Evolutionary conservation across 2,329 filamentous ascomycete genomes (phyloP), one percentile per base, ranked within the genome.

Genomic region (Trichoderma sp.): DNA sequence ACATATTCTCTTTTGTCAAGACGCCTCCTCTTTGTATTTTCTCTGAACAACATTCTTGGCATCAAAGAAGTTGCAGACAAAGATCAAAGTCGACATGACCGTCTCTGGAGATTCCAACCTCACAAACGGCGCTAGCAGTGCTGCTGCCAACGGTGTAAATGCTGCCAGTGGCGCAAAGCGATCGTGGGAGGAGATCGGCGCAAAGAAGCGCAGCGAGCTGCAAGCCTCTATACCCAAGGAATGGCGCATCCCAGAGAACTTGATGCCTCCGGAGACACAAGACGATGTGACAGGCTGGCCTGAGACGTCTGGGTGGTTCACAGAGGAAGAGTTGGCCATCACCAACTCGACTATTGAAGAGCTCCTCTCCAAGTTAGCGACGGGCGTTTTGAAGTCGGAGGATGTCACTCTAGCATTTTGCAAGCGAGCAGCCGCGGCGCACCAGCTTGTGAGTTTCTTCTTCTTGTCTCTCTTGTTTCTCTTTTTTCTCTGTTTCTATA

Each of bases 271-370:
- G 1, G 83, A 84, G 0, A 82, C 83, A 39, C 85, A 88, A 75
- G 80, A 85, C 59, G 85, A 91, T 75, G 86, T 92, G 17, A 88
- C 85, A 0, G 75, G 74, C 4, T 91, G 89, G 79, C 88, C 89
- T 76, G 76, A 81, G 65, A 76, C 77, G 0, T 91, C 88, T 1
- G 88, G 88, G 3, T 90, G 89, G 84, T 90, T 92, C 74, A 88
- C 84, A 0, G 32, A 77, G 0, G 73, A 79, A 9, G 86, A 88
- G 74, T 74, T 87, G 6, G 79, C 79, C 20, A 84, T 88, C 47
- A 88, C 87, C 0, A 80, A 79, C 32, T 81, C 82, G 61, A 83
- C 84, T 71, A 84, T 82, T 0, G 76, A 79, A 9, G 79, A 79
- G 17, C 79, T 87, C 26, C 79, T 82, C 0, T 76, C 77, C 58